Evolutionary conservation across 2,329 filamentous ascomycete species (phyloP).

Genomic region (Dactylellina cionopaga): DNA sequence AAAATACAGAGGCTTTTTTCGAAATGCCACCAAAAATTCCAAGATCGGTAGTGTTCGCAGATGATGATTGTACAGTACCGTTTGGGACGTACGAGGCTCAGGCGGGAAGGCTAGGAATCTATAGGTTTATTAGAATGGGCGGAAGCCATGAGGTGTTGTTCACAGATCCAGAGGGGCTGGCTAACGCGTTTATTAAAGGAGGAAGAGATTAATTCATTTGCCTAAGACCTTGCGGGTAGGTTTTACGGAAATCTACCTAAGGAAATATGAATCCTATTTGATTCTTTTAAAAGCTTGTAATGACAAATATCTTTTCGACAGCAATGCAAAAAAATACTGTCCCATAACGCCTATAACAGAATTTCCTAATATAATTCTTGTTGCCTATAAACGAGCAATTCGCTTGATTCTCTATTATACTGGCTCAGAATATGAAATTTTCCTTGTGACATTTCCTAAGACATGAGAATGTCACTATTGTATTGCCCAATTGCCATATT

Average conservation of each 20-base stretch:
- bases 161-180: conserved; percentile 27
- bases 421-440: too few relatives aligned
- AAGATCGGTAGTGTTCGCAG: conserved; percentile 21
- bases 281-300: too few relatives aligned
- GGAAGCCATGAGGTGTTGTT: conserved; percentile 37
- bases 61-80: conserved; percentile 20
- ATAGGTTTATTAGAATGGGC: conserved; percentile 11
- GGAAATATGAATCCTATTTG: too few relatives aligned
- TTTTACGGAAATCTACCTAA: neutral
- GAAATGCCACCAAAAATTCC: conserved; percentile 31
- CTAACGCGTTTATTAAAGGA: conserved; percentile 19
- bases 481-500: neutral
- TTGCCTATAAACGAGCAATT: neutral
- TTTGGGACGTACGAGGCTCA: conserved; percentile 26
- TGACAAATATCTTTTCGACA: too few relatives aligned
- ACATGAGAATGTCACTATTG: too few relatives aligned
- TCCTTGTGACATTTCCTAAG: too few relatives aligned
- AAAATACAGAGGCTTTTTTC: conserved; percentile 11
- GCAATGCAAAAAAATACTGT: too few relatives aligned
- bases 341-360: too few relatives aligned
- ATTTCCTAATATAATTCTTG: too few relatives aligned
- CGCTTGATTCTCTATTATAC: too few relatives aligned
- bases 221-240: neutral
- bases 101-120: conserved; percentile 20
- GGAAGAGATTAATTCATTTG: conserved; percentile 23